Evolutionary conservation across 306 rosid genomes (phyloP).

Genomic region (Cucumis cinereus): DNA sequence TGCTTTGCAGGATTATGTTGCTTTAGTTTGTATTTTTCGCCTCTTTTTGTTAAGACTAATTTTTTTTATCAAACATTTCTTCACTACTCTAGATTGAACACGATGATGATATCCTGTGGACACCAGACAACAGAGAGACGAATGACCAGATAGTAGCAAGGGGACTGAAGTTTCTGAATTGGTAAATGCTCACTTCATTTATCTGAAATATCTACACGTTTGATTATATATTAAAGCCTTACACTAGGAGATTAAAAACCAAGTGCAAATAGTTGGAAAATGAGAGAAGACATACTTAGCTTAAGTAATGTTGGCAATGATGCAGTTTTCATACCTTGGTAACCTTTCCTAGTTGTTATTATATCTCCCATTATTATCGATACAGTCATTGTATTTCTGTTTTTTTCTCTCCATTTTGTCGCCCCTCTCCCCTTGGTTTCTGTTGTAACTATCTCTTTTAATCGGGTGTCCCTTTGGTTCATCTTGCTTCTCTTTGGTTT

Average conservation of each 20-base stretch:
- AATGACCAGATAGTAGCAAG: slow-evolving; percentile 64
- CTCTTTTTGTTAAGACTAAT: background rate
- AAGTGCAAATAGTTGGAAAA: background rate
- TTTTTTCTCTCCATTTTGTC: background rate
- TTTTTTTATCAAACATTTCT: slow-evolving; percentile 8
- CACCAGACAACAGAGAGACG: slow-evolving; percentile 62
- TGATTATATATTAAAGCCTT: background rate
- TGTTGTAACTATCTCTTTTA: too few relatives aligned
- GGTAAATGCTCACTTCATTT: slow-evolving; percentile 33
- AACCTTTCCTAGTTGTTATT: background rate
- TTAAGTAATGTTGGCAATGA: background rate
- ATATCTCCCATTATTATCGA: background rate
- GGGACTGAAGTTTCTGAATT: slow-evolving; percentile 67
- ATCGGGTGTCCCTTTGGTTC: too few relatives aligned
- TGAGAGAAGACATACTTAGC: background rate
- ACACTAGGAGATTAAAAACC: background rate
- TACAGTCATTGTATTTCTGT: background rate
- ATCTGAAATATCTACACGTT: background rate
- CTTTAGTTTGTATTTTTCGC: background rate
- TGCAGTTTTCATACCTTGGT: background rate
- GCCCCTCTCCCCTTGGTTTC: too few relatives aligned
- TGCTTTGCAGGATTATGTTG: background rate
- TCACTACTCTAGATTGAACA: slow-evolving; percentile 46
- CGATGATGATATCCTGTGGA: slow-evolving; percentile 71
- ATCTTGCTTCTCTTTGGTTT: too few relatives aligned